Evolutionary conservation across 129 eudicot species (phyloP).

Genomic region (Ambrosia trifida): DNA sequence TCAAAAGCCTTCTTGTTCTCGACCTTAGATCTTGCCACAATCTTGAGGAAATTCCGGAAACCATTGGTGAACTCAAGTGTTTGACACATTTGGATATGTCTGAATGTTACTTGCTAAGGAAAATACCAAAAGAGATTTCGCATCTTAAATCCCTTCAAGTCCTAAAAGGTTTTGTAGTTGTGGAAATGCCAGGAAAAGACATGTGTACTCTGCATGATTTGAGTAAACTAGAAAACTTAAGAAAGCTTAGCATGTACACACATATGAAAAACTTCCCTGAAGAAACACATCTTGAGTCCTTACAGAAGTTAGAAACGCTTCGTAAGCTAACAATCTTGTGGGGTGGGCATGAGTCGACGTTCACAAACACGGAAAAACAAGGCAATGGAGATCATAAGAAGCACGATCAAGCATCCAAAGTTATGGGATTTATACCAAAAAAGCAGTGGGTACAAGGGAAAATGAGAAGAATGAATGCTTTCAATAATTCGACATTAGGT

Average conservation of each 20-base stretch:
- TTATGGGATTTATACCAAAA: background rate
- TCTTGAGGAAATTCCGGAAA: constrained; percentile 42
- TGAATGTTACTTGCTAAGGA: constrained; percentile 49
- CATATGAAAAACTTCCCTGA: constrained; percentile 40
- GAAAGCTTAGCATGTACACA: constrained; percentile 50
- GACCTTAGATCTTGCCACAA: constrained; percentile 61
- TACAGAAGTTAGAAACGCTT: constrained; percentile 27
- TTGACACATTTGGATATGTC: constrained; percentile 62
- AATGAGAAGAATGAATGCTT: constrained; percentile 25
- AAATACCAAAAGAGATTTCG: constrained; percentile 45
- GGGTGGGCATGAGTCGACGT: constrained; percentile 30
- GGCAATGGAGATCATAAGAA: background rate
- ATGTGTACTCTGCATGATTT: constrained; percentile 40
- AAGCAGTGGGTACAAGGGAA: constrained; percentile 22
- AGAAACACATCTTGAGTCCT: constrained; percentile 21
- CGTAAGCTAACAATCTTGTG: constrained; percentile 45
- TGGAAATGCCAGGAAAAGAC: background rate
- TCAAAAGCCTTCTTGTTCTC: constrained; percentile 37
- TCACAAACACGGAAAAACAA: constrained; percentile 1
- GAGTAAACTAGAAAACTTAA: constrained; percentile 25
- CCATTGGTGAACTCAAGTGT: constrained; percentile 44
- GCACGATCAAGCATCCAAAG: background rate
- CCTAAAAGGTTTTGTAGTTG: constrained; percentile 45
- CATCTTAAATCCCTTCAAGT: constrained; percentile 43
- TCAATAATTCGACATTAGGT: constrained; percentile 18